Evolutionary conservation across 495 filamentous ascomycete genomes (phyloP).

Genomic region (Tirmania nivea): DNA sequence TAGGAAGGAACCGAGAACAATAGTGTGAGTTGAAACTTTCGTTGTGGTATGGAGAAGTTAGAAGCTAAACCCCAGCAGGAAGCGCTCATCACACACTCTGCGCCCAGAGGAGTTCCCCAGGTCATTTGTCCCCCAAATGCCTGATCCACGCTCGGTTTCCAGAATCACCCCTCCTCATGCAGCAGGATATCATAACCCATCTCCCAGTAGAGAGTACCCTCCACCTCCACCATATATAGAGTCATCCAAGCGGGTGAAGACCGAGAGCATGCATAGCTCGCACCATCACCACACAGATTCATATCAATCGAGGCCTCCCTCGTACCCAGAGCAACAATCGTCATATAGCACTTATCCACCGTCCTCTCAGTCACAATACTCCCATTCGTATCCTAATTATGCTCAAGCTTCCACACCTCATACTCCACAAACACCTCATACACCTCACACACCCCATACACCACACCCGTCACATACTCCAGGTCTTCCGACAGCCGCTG

Average conservation of each 20-base stretch:
- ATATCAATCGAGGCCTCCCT: neutral
- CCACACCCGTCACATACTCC: slow-evolving; percentile 7
- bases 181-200: slow-evolving; percentile 4
- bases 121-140: slow-evolving; percentile 9
- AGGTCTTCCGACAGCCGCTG: neutral
- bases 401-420: neutral
- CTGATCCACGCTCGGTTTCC: slow-evolving; percentile 9
- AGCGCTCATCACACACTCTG: slow-evolving; percentile 15
- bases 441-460: slow-evolving; percentile 1
- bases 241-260: slow-evolving; percentile 13
- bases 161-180: neutral
- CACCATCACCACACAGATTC: slow-evolving; percentile 6
- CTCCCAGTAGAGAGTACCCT: slow-evolving; percentile 4
- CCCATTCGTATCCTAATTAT: slow-evolving; percentile 3
- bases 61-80: slow-evolving; percentile 7
- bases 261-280: slow-evolving; percentile 11
- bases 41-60: neutral
- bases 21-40: slow-evolving; percentile 22
- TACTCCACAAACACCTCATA: neutral
- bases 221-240: slow-evolving; percentile 8
- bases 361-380: slow-evolving; percentile 15
- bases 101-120: slow-evolving; percentile 17
- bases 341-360: slow-evolving; percentile 15
- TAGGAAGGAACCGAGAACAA: slow-evolving; percentile 56
- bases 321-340: slow-evolving; percentile 6